Percentiles rank a stretch among this genome's conserved stretches.
Conservation (phyloP, 495 filamentous ascomycete species). For the Tuber indicum region DNA sequence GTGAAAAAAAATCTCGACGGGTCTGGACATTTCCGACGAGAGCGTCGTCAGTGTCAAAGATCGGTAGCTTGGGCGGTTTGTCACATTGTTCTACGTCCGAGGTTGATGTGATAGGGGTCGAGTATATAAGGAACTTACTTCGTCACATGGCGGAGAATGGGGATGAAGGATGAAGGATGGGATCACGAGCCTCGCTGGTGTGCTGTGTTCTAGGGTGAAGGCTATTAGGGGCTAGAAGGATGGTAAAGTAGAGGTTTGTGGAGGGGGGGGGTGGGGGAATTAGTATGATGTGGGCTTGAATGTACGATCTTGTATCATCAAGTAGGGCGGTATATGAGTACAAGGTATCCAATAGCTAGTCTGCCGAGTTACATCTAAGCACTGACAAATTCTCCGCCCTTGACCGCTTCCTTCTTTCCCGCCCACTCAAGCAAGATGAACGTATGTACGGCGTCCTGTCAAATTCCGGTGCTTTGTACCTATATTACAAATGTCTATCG, state of each 20-base stretch:
- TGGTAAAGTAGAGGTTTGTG: background rate
- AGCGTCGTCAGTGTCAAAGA: background rate
- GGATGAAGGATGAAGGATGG: background rate
- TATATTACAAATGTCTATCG: too few relatives aligned
- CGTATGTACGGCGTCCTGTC: background rate
- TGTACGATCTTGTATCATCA: too few relatives aligned
- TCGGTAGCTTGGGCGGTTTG: background rate
- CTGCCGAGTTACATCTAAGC: background rate
- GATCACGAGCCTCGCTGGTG: background rate
- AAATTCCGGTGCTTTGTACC: background rate
- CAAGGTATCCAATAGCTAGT: background rate
- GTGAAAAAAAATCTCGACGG: background rate
- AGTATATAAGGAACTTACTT: background rate
- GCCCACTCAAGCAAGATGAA: background rate
- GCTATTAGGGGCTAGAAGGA: background rate
- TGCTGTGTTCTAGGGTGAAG: background rate
- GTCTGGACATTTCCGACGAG: background rate
- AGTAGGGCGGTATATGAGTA: background rate
- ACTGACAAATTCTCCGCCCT: background rate
- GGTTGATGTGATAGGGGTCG: background rate
- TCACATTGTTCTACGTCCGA: background rate
- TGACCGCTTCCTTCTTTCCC: background rate
- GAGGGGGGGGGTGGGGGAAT: background rate
- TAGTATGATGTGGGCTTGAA: background rate
- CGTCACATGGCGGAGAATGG: background rate